Evolutionary conservation across 2,329 filamentous ascomycete species (phyloP), one percentile per base, ranked within the genome.

Genomic region (Pyrenophora seminiperda): DNA sequence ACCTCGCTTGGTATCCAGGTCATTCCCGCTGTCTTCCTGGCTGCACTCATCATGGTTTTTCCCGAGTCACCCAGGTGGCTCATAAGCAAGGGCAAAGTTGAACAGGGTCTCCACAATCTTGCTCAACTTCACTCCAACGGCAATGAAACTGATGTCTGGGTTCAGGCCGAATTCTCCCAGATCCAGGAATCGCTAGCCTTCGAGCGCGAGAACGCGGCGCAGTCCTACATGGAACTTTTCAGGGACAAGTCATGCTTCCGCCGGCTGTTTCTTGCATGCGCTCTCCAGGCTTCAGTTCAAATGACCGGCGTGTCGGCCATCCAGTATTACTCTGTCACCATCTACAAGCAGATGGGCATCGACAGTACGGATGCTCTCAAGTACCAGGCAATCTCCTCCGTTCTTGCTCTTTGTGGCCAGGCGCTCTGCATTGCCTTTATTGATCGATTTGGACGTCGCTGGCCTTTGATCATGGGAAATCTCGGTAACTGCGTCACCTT

Each of bases 331-430:
- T 86, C 84, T 0, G 81, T 87, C 14, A 71, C 66, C 2, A 89
- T 90, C 58, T 90, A 88, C 71, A 74, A 72, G 1, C 81, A 88
- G 66, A 89, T 90, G 58, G 87, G 88, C 20, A 90, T 91, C 58
- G 68, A 73, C 0, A 80, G 81, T 17, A 76, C 83, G 42, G 80
- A 88, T 20, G 85, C 89, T 0, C 79, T 91, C 32, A 83, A 86
- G 57, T 91, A 91, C 69, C 88, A 91, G 68, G 87, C 86, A 46
- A 90, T 91, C 63, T 89, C 86, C 53, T 86, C 82, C 1, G 79
- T 90, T 52, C 83, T 91, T 41, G 88, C 87, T 2, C 74, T 91
- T 7, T 66, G 90, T 10, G 88, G 83, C 0, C 85, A 90, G 65
- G 83, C 85, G 59, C 73, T 81, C 33, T 90, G 87, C 64, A 88